Percentiles rank a stretch among this genome's conserved stretches.
Evolutionary conservation across 345 rosid genomes (phyloP).

Genomic region (Eucalyptus curtisii): DNA sequence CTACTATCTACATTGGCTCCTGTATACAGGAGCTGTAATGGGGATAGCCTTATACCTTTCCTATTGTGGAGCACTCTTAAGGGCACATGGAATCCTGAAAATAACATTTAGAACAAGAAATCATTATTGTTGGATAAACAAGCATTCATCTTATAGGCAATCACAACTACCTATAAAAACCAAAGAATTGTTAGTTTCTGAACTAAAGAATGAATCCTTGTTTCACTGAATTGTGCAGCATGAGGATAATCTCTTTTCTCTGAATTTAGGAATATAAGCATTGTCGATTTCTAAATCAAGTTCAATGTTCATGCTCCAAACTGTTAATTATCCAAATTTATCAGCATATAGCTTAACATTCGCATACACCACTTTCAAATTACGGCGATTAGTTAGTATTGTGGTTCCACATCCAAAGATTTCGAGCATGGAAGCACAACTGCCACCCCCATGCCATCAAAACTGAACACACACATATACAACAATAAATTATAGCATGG

Average conservation of each 20-base stretch:
- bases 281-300: background rate
- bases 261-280: background rate
- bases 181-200: background rate
- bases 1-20: conserved; percentile 5
- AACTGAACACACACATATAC: background rate
- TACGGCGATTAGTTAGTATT: background rate
- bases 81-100: conserved; percentile 27
- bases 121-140: background rate
- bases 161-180: background rate
- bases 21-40: background rate
- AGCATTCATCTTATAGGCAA: background rate
- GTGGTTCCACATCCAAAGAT: background rate
- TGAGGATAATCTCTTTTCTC: background rate
- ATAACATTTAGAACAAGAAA: background rate
- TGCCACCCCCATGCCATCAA: background rate
- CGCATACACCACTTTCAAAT: background rate
- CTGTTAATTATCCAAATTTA: background rate
- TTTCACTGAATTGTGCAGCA: background rate
- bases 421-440: background rate
- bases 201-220: background rate
- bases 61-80: conserved; percentile 1
- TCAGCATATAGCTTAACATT: background rate
- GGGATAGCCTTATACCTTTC: background rate
- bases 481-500: background rate
- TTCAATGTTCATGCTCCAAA: background rate